Evolutionary conservation across 2,329 filamentous ascomycete species (phyloP), one percentile per base, ranked within the genome.

Genomic region (Aureobasidium uvarum): DNA sequence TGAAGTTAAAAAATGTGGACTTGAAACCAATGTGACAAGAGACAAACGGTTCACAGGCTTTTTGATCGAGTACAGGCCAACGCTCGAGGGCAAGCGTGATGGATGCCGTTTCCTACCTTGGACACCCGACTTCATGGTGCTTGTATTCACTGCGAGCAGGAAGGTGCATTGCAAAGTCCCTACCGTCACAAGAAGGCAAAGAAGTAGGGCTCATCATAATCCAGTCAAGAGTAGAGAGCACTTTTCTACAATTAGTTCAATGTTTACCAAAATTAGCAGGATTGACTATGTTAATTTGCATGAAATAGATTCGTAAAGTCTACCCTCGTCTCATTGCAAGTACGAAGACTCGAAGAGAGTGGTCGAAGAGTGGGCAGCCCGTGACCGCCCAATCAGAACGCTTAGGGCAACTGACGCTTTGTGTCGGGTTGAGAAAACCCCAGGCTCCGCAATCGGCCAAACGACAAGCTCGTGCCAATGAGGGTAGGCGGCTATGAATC

Each of bases 401-500:
- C 11, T 4, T 36, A 36, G 20, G 31, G 23, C 39, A 45, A 58
- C 25, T 58, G 54, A 41, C 54, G 54, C 54, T 58, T 58, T 58
- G 54, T 45, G 54, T 51, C 45, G 58, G 58, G 33, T 51, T 62
- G 58, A 45, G 45, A 2, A 51, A 48, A 51, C 33, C 36, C 56
- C 31, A 10, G 20, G 16, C 48, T 54, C 60, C 60, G 60, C 36
- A 18, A 52, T 63, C 60, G 60, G 58, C 58, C 58, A 60, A 25
- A 10, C 16, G 16, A 14, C 18, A 48, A 38, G 56, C 56, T 60
- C 58, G 45, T n/a, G 23, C 58, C 58, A 62, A 60, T 10, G 20
- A 62, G 58, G 56, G 56, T 31, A 38, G 45, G 13, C 41, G n/a
- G 56, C 18, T 14, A 54, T 63, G 60, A 63, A 54, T 63, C 60